Evolutionary conservation across 331 rosid genomes (phyloP).

Genomic region (Telfairia occidentalis): DNA sequence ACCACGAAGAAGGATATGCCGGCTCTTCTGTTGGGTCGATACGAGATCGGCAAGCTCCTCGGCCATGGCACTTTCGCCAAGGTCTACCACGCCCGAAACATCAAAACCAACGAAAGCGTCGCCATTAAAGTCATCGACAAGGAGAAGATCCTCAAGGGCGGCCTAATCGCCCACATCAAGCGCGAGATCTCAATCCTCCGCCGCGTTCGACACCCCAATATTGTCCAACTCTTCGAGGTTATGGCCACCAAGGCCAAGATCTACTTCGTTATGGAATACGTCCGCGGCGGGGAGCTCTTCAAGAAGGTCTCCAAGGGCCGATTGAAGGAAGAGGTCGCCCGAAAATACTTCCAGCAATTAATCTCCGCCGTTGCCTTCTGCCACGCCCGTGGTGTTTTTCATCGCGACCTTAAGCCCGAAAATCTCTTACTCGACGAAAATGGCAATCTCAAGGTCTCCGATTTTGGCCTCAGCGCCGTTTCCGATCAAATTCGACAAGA

Average conservation of each 20-base stretch:
- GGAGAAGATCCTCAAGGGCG: slow-evolving; percentile 46
- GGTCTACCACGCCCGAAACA: slow-evolving; percentile 60
- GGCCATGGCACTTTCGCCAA: slow-evolving; percentile 84
- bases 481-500: slow-evolving; percentile 38
- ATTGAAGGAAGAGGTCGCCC: slow-evolving; percentile 43
- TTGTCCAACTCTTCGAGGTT: slow-evolving; percentile 72
- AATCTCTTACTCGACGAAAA: slow-evolving; percentile 55
- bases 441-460: slow-evolving; percentile 55
- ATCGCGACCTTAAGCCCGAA: slow-evolving; percentile 73
- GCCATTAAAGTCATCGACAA: slow-evolving; percentile 69
- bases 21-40: slow-evolving; percentile 31
- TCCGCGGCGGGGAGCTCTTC: slow-evolving; percentile 75
- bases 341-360: slow-evolving; percentile 60
- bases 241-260: slow-evolving; percentile 79
- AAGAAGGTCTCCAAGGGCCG: slow-evolving; percentile 58
- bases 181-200: slow-evolving; percentile 79
- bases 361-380: slow-evolving; percentile 61
- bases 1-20: slow-evolving; percentile 19
- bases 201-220: slow-evolving; percentile 64
- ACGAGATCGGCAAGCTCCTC: slow-evolving; percentile 40
- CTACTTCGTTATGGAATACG: slow-evolving; percentile 71
- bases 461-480: slow-evolving; percentile 36
- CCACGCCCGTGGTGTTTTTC: slow-evolving; percentile 65
- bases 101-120: slow-evolving; percentile 35
- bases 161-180: slow-evolving; percentile 62